These are phyloP conservation scores for Penicillium argentinense DNA, from an alignment of 495 filamentous ascomycete species.

Conservation along the genomic window DNA sequence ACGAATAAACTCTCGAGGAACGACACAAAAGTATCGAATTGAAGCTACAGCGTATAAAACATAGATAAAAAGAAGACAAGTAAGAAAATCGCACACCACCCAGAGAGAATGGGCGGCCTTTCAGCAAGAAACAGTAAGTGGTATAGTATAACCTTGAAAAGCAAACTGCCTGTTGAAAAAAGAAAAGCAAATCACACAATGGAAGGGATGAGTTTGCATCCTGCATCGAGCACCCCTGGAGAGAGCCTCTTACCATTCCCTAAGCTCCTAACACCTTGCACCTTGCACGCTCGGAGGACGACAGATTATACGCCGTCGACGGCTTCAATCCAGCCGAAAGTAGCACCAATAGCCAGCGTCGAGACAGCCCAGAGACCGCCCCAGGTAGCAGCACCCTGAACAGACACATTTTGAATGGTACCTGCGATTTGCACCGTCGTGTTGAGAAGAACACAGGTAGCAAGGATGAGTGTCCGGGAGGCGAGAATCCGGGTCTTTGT, in stretches of 20 bases:
- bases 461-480: conserved; percentile 60
- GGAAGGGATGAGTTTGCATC: too few species aligned
- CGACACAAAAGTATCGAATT: too few species aligned
- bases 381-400: conserved; percentile 66
- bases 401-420: conserved; percentile 64
- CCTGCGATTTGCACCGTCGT: conserved; percentile 64
- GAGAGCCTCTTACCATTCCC: conserved; percentile 5
- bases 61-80: too few species aligned
- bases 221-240: conserved; percentile 6
- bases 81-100: too few species aligned
- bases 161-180: too few species aligned
- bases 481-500: conserved; percentile 64
- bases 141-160: too few species aligned
- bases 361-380: conserved; percentile 68
- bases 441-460: conserved; percentile 54
- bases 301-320: conserved; percentile 47
- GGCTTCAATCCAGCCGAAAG: conserved; percentile 59
- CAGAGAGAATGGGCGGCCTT: too few species aligned
- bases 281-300: too few species aligned
- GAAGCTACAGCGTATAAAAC: too few species aligned
- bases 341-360: conserved; percentile 54
- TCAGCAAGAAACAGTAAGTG: too few species aligned
- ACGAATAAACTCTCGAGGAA: too few species aligned
- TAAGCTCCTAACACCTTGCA: not conserved
- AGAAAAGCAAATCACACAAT: too few species aligned